Evolutionary conservation across 2,329 filamentous ascomycete species (phyloP), one percentile per base, ranked within the genome.

Genomic region (Capronia coronata): DNA sequence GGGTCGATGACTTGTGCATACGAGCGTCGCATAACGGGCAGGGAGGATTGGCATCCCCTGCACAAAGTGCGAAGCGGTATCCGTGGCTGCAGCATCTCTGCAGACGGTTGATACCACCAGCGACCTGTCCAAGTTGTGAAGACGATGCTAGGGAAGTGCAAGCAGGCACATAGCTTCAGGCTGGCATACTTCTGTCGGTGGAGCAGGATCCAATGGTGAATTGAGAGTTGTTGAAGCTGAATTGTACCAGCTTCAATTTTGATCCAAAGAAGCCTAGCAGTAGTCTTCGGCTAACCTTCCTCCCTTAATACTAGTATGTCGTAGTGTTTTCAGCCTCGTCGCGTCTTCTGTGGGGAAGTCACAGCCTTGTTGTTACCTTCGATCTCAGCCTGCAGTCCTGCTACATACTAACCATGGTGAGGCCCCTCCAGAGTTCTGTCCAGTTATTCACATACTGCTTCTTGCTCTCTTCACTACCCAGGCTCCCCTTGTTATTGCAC

Each of bases 51-150:
- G 46, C 53, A 56, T 39, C 47, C 48, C 19, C 42, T 43, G 49
- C 55, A 58, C 27, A 59, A 30, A 38, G 44, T 40, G 10, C 54
- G 56, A 13, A 77, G 72, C 63, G 78, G 75, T 69, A 84, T 69
- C 68, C 82, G 77, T 58, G 81, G 76, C 67, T 84, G 82, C 56
- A 87, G 69, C 82, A 87, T 87, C 42, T 55, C 66, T 37, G 4
- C 34, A 19, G 34, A 37, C 30, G 14, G 19, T 19, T 6, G 7
- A 6, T 5, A 18, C 19, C 16, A 18, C 4, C 18, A 5, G n/a
- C 34, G 11, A 18, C 7, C 14, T 16, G 19, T 18, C 34, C 14
- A 19, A 32, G 7, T n/a, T 32, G 11, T n/a, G 29, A 6, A 11
- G 3, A 7, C 29, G 29, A 32, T 32, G 13, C 13, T 32, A 32